Conservation (phyloP, 2,329 filamentous ascomycete species). For the Fusarium stilboides region DNA sequence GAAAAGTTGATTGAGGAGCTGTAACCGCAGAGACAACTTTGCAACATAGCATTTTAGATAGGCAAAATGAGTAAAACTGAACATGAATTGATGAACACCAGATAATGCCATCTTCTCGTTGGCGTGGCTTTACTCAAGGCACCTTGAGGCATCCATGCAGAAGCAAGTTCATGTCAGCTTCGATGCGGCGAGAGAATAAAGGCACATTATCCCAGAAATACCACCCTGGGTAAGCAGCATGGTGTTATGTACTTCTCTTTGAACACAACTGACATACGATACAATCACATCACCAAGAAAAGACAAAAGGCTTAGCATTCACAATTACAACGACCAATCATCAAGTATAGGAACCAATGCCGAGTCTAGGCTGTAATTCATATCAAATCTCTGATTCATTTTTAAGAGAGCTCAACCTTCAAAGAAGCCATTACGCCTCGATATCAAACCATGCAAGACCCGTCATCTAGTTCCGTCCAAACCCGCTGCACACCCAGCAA, state of each 20-base stretch:
- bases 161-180: background rate
- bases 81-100: background rate
- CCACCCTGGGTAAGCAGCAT: background rate
- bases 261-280: background rate
- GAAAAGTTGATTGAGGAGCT: slow-evolving; percentile 70
- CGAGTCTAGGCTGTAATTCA: slow-evolving; percentile 48
- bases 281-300: slow-evolving; percentile 6
- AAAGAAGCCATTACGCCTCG: slow-evolving; percentile 58
- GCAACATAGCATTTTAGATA: background rate
- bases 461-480: slow-evolving; percentile 47
- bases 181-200: background rate
- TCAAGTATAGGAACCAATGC: slow-evolving; percentile 34
- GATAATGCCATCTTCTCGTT: too few species aligned
- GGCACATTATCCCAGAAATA: too few species aligned
- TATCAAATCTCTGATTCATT: slow-evolving; percentile 56
- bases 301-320: slow-evolving; percentile 1
- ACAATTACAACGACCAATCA: slow-evolving; percentile 6
- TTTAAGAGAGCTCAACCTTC: slow-evolving; percentile 55
- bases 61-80: background rate
- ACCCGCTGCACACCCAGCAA: slow-evolving; percentile 59
- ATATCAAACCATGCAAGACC: slow-evolving; percentile 56
- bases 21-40: slow-evolving; percentile 6
- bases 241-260: background rate
- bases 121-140: too few species aligned
- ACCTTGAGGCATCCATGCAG: too few species aligned